Evolutionary conservation across 208 protist species (phyloP).

Genomic region (Acanthamoeba culbertsoni): DNA sequence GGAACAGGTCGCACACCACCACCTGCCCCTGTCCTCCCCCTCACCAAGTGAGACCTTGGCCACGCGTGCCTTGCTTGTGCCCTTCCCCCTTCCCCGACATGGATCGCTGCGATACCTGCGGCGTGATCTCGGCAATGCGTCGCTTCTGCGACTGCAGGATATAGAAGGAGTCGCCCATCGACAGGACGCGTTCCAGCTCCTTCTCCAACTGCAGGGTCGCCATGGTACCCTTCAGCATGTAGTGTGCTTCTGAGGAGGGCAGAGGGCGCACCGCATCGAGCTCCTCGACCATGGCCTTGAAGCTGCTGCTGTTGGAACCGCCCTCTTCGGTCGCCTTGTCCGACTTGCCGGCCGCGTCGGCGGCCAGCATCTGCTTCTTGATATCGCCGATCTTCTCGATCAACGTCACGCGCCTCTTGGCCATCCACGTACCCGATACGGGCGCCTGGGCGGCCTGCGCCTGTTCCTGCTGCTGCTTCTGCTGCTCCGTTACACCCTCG

Average conservation of each 20-base stretch:
- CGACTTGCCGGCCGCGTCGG: not conserved
- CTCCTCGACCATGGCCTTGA: constrained; percentile 25
- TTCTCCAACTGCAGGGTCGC: not conserved
- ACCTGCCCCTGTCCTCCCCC: not conserved
- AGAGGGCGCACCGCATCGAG: not conserved
- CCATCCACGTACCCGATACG: not conserved
- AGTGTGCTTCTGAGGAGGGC: not conserved
- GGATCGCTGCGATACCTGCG: not conserved
- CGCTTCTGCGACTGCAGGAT: constrained; percentile 13
- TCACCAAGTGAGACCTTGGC: not conserved
- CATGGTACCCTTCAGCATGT: not conserved
- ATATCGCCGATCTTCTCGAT: not conserved
- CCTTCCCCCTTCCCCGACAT: not conserved
- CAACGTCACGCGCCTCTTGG: not conserved
- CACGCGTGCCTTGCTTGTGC: not conserved
- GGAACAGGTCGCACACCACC: not conserved
- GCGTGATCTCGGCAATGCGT: not conserved
- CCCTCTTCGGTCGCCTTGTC: not conserved
- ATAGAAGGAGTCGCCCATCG: not conserved
- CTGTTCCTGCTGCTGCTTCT: not conserved
- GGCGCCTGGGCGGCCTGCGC: not conserved
- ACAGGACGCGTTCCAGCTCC: not conserved
- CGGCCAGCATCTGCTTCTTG: not conserved
- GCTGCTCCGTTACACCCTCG: not conserved
- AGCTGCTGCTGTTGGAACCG: not conserved